Conservation (phyloP, 495 filamentous ascomycete genomes). For the Lepraria neglecta region DNA sequence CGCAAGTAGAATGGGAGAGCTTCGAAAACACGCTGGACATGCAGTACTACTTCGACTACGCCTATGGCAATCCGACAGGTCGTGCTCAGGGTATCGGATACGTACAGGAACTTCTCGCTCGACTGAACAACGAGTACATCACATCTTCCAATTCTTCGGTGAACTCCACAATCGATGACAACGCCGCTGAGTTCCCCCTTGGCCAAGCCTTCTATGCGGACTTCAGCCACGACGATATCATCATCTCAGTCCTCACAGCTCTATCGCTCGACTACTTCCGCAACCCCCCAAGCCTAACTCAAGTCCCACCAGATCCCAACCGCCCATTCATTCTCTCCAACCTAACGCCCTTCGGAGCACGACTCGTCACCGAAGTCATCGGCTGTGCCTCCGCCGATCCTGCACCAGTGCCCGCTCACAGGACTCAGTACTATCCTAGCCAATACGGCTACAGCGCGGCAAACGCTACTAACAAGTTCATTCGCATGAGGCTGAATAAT, state of each 20-base stretch:
- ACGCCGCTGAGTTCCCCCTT: conserved; percentile 39
- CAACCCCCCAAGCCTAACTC: conserved; percentile 30
- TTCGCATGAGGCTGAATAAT: conserved; percentile 39
- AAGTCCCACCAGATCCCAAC: conserved; percentile 34
- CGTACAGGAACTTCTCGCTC: conserved; percentile 38
- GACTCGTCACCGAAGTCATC: conserved; percentile 38
- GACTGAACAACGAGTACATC: conserved; percentile 34
- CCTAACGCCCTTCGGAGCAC: conserved; percentile 36
- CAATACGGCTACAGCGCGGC: conserved; percentile 35
- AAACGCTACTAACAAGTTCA: conserved; percentile 37
- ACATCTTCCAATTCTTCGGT: conserved; percentile 33
- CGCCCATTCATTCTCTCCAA: conserved; percentile 35
- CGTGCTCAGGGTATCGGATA: conserved; percentile 40
- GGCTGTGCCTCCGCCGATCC: conserved; percentile 33
- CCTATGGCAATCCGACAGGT: conserved; percentile 37
- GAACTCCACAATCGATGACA: conserved; percentile 38
- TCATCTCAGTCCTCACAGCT: conserved; percentile 42
- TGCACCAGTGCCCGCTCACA: conserved; percentile 22
- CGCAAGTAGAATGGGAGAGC: conserved; percentile 36
- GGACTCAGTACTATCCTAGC: conserved; percentile 32
- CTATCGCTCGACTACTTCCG: conserved; percentile 39
- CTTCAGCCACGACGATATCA: conserved; percentile 42
- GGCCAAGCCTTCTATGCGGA: conserved; percentile 44
- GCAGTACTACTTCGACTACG: conserved; percentile 37
- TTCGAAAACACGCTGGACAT: conserved; percentile 40